A percentile compares a stretch with the other conserved stretches of the same genome.
These are phyloP conservation scores for Fonsecaea pugnacius DNA, from an alignment of 2,329 filamentous ascomycete species.

Conservation along the genomic window DNA sequence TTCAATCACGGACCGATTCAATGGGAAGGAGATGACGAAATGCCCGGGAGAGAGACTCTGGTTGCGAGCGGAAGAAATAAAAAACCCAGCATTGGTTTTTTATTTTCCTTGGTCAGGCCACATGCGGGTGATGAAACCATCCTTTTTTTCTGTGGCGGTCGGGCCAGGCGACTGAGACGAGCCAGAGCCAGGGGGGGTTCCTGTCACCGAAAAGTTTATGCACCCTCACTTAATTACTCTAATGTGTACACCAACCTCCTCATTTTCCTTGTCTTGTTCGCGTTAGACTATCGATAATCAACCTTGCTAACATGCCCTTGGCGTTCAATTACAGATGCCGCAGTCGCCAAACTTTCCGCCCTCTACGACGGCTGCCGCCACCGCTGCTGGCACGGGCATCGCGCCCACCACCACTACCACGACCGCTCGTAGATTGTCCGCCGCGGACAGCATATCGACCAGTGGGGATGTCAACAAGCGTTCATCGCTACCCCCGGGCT, in stretches of 20 bases:
- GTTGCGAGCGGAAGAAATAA: constrained; percentile 18
- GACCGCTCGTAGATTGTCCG: constrained; percentile 44
- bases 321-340: constrained; percentile 38
- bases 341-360: constrained; percentile 40
- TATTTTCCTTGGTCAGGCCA: constrained; percentile 31
- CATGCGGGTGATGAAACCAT: constrained; percentile 27
- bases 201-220: constrained; percentile 39
- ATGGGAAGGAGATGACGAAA: constrained; percentile 22
- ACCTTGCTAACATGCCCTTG: constrained; percentile 40
- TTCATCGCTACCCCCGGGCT: constrained; percentile 65
- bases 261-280: constrained; percentile 36
- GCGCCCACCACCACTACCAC: constrained; percentile 44
- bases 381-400: constrained; percentile 13
- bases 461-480: constrained; percentile 52
- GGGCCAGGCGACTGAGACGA: constrained; percentile 25
- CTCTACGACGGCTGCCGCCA: constrained; percentile 26
- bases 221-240: constrained; percentile 38
- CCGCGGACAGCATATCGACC: constrained; percentile 29
- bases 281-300: constrained; percentile 49
- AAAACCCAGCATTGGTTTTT: constrained; percentile 22
- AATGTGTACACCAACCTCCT: constrained; percentile 40
- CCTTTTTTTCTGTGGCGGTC: constrained; percentile 29
- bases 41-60: constrained; percentile 21
- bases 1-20: constrained; percentile 17
- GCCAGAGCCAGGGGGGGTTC: constrained; percentile 27